Evolutionary conservation across 164 flowering plant species (phyloP), one percentile per base, ranked within the genome.

Genomic region (Kingdonia uniflora): DNA sequence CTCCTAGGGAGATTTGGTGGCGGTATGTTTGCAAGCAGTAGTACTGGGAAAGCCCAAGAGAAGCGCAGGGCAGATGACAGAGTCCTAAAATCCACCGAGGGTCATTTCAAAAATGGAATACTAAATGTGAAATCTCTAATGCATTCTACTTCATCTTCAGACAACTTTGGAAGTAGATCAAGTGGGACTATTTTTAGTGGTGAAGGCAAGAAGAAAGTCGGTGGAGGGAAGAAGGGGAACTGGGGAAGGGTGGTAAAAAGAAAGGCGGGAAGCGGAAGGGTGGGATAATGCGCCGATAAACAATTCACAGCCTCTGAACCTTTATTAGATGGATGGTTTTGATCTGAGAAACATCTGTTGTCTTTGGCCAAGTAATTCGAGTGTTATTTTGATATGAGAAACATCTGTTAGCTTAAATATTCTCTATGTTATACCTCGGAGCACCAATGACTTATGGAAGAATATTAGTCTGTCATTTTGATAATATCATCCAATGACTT

Each of bases 101-200:
- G 97, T 13, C 7, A 58, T 62, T 87, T 90, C 59, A 74, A 63
- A 59, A 76, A 75, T 11, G 95, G 95, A 25, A 71, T 81, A 4
- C 75, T 87, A 42, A 71, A 90, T 60, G 95, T 90, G 57, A 76
- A 75, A 64, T 80, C 75, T 76, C 41, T 87, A 49, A 25, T 90
- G 52, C 57, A 43, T 35, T 42, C 69, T 11, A 39, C 35, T 29
- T 29, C 35, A 3, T 29, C 35, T 4, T 29, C 8, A 2, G n/a
- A n/a, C n/a, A n/a, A n/a, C n/a, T n/a, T n/a, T n/a, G n/a, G n/a
- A n/a, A n/a, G n/a, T n/a, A n/a, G n/a, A n/a, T n/a, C n/a, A n/a
- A n/a, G n/a, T 25, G 2, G 13, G 51, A 22, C n/a, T 29, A 12
- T 5, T 13, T 21, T 78, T 8, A 51, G 61, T 37, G 39, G 46